Evolutionary conservation across 805 yeast species (phyloP), one percentile per base, ranked within the genome.

Genomic region (Lipomyces spencermartinsiae): DNA sequence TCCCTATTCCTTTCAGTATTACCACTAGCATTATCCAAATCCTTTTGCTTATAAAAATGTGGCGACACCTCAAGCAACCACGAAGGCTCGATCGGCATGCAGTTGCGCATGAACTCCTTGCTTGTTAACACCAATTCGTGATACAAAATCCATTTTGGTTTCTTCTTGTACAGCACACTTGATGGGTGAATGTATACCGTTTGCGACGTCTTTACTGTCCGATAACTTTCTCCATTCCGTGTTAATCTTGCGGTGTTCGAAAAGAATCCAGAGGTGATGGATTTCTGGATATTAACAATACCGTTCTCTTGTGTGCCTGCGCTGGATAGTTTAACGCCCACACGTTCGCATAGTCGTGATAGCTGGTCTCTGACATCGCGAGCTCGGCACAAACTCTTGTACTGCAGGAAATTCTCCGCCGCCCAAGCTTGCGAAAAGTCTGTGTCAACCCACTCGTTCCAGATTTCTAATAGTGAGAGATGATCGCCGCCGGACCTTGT

Each of bases 61-160:
- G 81, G 82, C 5, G 79, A 82, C 62, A 77, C 78, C 78, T 77
- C 89, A 85, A 59, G 86, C 79, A 94, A 80, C 97, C 97, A 91
- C 70, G 83, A 83, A 0, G 97, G 91, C 62, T 92, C 93, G 46
- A 95, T 86, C n/a, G 85, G 84, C 19, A 93, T 90, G 35, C 90
- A 88, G 73, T 92, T 92, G 65, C 95, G 90, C 97, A 94, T 92
- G 75, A 91, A 95, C 82, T 94, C 98, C 75, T 88, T 88, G 16
- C 90, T 85, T 0, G 99, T 94, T 71, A 92, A 82, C 37, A 93
- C 85, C 63, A 93, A 82, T 39, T 93, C 90, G 74, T 93, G 93
- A 74, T 92, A 93, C 8, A 94, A 78, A 58, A 93, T 89, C 79
- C 91, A 92, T 68, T 90, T 94, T 12, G 94, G 91, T 49, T 83